Base-by-base conservation (phyloP, 208 protist genomes). In the Porcisia hertigi region DNA sequence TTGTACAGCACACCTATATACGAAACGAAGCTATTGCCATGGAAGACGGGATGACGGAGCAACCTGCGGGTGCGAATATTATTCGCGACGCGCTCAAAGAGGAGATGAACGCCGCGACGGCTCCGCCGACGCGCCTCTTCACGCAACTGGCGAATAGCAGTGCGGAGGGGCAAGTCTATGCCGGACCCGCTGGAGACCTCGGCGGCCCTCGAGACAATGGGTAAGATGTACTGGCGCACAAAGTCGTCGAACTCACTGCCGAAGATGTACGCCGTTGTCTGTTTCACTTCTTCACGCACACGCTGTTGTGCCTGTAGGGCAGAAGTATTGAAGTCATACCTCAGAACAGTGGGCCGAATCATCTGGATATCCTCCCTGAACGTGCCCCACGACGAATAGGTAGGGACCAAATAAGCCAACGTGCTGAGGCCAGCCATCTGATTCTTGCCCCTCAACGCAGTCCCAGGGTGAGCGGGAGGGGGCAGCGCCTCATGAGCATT, bases 1-100 rank as follows among this genome's bases (percentile, higher is more conserved):
- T 76, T 76, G 83, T 93, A 91, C 4, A 93, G 67, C 3, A 93
- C 49, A 11, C 75, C 76, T 0, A 93, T 77, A 57, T 88, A 93
- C 20, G 80, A 78, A 9, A 74, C 74, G 66, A 93, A 93, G 18
- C 84, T 85, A 43, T 77, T 81, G 59, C 88, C 88, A 0, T 82
- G 73, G 34, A 80, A 83, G 8, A 89, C 84, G 25, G 60, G 60
- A 43, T 71, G 65, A 3, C 73, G 75, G 49, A 91, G 45, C 34
- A 93, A 71, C 5, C 65, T 57, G 12, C 86, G 77, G 9, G 86
- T 87, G 71, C 86, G 86, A 49, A 93, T 85, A 76, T 85, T 87
- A 54, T 72, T 91, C 2, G 81, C 81, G 9, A 93, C 86, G 23
- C 86, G 86, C 25, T 73, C 30, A 39, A 93, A 86, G 49, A 93